Evolutionary conservation across 202 grass and related monocot genomes (phyloP).

Genomic region (Panicum virgatum): DNA sequence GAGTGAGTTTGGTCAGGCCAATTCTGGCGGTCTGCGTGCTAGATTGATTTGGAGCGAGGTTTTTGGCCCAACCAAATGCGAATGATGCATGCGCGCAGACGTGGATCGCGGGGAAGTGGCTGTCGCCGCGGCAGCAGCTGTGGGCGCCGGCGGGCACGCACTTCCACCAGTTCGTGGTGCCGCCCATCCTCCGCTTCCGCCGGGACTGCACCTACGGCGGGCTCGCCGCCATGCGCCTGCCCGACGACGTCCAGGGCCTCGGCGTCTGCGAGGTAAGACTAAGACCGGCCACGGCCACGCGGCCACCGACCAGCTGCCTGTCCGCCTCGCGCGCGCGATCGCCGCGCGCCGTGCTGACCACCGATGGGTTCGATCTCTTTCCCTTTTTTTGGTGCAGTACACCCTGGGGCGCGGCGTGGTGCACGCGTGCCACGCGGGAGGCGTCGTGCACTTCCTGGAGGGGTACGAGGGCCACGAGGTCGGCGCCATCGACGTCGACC

Average conservation of each 20-base stretch:
- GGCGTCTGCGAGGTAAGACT: constrained; percentile 57
- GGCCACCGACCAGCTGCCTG: no score
- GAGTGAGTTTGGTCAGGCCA: background rate
- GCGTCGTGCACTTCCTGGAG: constrained; percentile 62
- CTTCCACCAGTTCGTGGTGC: constrained; percentile 89
- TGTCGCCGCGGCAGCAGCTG: constrained; percentile 49
- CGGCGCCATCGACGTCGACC: constrained; percentile 64
- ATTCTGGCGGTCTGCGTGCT: no score
- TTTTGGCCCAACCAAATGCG: no score
- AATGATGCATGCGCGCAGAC: constrained; percentile 30
- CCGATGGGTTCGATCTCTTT: background rate
- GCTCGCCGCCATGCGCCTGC: constrained; percentile 74
- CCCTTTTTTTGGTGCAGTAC: constrained; percentile 40
- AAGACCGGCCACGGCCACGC: no score
- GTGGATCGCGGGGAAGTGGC: constrained; percentile 86
- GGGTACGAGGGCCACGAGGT: constrained; percentile 73
- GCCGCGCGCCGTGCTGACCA: no score
- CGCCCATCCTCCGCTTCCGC: constrained; percentile 61
- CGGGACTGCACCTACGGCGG: constrained; percentile 76
- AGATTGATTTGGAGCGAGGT: no score
- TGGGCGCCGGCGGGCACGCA: constrained; percentile 74
- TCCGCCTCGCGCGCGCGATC: no score
- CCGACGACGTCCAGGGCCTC: constrained; percentile 53
- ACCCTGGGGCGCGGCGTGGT: constrained; percentile 58
- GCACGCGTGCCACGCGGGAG: constrained; percentile 79